A percentile compares a stretch with the other conserved stretches of the same genome.
These are phyloP conservation scores for Nidula microcarpa DNA, from an alignment of 768 basidiomycete species.

Conservation along the genomic window DNA sequence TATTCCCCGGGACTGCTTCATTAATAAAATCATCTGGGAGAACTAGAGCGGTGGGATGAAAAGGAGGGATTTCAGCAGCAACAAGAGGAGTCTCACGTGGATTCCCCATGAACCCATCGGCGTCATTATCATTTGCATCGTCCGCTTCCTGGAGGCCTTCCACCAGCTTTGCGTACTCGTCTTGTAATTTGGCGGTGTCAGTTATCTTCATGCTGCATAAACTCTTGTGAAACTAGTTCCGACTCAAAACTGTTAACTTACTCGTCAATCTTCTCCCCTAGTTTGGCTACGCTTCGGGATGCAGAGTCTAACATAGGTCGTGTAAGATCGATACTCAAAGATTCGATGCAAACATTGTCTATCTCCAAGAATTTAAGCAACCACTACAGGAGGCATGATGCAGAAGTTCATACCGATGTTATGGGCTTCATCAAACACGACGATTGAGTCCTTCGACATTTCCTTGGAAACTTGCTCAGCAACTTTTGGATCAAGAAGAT, in stretches of 20 bases:
- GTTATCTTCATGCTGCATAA: constrained; percentile 83
- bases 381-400: neutral
- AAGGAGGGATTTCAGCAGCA: neutral
- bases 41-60: constrained; percentile 39
- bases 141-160: constrained; percentile 86
- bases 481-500: constrained; percentile 96
- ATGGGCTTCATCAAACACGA: constrained; percentile 99
- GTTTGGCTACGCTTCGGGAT: constrained; percentile 76
- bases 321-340: constrained; percentile 94
- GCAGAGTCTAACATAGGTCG: constrained; percentile 98
- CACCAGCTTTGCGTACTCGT: constrained; percentile 94
- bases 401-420: constrained; percentile 74
- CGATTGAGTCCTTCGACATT: constrained; percentile 95
- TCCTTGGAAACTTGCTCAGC: constrained; percentile 99
- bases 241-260: constrained; percentile 29
- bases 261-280: constrained; percentile 95
- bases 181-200: constrained; percentile 91
- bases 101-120: constrained; percentile 86
- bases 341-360: constrained; percentile 99
- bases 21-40: constrained; percentile 92
- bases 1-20: constrained; percentile 97
- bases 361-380: constrained; percentile 18
- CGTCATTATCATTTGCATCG: constrained; percentile 39
- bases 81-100: constrained; percentile 53
- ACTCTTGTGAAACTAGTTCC: neutral